A percentile compares a stretch with the other conserved stretches of the same genome.
phyloP scores from a whole-genome alignment of 2,329 filamentous ascomycete species.

The Paracoccidioides lutzii region DNA sequence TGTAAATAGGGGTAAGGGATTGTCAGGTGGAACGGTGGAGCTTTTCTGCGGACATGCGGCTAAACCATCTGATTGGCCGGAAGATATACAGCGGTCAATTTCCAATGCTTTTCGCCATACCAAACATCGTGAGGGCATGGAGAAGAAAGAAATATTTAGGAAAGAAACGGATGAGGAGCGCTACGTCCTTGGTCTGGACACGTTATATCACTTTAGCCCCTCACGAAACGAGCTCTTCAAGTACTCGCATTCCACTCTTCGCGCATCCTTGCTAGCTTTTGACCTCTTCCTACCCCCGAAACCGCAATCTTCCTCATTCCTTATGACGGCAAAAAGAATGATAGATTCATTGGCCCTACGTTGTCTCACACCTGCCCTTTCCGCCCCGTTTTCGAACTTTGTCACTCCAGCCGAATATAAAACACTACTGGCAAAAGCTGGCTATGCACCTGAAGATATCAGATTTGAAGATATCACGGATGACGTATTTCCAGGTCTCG shows the following conservation, averaged over 20 bases:
- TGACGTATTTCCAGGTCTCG: conserved; percentile 41
- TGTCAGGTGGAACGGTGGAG: conserved; percentile 1
- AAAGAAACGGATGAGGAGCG: conserved; percentile 2
- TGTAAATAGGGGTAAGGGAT: conserved; percentile 1
- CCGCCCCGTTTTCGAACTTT: conserved; percentile 39
- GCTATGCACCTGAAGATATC: conserved; percentile 34
- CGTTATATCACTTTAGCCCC: conserved; percentile 45
- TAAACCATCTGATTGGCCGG: conserved; percentile 21
- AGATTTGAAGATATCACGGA: conserved; percentile 40
- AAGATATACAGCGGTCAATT: conserved; percentile 4
- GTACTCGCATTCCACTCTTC: conserved; percentile 29
- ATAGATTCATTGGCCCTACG: conserved; percentile 26
- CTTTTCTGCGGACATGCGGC: conserved; percentile 42
- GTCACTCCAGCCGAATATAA: conserved; percentile 36
- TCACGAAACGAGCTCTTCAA: conserved; percentile 37
- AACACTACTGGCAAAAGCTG: conserved; percentile 33
- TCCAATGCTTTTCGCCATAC: background rate
- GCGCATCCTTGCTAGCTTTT: conserved; percentile 43
- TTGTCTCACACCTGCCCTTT: conserved; percentile 35
- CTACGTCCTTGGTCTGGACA: conserved; percentile 41
- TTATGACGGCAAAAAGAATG: conserved; percentile 7
- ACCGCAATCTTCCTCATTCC: conserved; percentile 9
- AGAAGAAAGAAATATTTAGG: conserved; percentile 30
- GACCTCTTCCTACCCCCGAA: conserved; percentile 34
- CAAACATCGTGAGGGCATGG: background rate